These are phyloP conservation scores for Talaromyces islandicus DNA, from an alignment of 2,329 filamentous ascomycete species.

Conservation along the genomic window DNA sequence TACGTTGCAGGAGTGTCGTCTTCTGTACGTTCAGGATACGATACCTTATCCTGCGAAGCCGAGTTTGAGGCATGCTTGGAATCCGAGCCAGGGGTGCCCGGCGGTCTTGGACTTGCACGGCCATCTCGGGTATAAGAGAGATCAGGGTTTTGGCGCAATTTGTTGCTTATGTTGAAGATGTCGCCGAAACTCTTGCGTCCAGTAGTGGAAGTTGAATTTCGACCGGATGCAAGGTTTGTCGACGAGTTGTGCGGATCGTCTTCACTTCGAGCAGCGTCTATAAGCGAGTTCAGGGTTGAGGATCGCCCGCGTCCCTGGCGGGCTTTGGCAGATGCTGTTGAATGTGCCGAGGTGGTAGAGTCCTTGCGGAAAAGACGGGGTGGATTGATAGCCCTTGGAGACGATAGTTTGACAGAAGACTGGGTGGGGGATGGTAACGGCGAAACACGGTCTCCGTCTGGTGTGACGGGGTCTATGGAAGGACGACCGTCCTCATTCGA, in stretches of 20 bases:
- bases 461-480: conserved; percentile 21
- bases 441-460: conserved; percentile 30
- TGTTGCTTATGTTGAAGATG: conserved; percentile 66
- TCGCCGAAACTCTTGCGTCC: conserved; percentile 91
- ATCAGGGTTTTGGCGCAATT: conserved; percentile 78
- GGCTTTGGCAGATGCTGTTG: conserved; percentile 50
- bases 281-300: conserved; percentile 81
- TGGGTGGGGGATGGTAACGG: conserved; percentile 45
- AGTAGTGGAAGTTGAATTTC: conserved; percentile 76
- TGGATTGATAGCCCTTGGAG: conserved; percentile 34
- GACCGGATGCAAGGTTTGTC: conserved; percentile 51
- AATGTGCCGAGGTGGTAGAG: conserved; percentile 56
- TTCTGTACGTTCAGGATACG: conserved; percentile 73
- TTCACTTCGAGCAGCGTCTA: conserved; percentile 61
- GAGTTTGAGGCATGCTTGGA: conserved; percentile 83
- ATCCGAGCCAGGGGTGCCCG: conserved; percentile 61
- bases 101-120: conserved; percentile 47
- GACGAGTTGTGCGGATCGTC: conserved; percentile 55
- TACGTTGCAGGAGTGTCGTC: conserved; percentile 89
- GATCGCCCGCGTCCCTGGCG: conserved; percentile 63
- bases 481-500: conserved; percentile 9
- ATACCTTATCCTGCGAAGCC: conserved; percentile 61
- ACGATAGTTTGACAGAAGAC: conserved; percentile 45
- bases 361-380: conserved; percentile 52
- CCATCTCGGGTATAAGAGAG: conserved; percentile 60